Percentiles rank a stretch among this genome's conserved stretches.
phyloP scores from a whole-genome alignment of 2,329 filamentous ascomycete genomes.

The Byssothecium circinans region DNA sequence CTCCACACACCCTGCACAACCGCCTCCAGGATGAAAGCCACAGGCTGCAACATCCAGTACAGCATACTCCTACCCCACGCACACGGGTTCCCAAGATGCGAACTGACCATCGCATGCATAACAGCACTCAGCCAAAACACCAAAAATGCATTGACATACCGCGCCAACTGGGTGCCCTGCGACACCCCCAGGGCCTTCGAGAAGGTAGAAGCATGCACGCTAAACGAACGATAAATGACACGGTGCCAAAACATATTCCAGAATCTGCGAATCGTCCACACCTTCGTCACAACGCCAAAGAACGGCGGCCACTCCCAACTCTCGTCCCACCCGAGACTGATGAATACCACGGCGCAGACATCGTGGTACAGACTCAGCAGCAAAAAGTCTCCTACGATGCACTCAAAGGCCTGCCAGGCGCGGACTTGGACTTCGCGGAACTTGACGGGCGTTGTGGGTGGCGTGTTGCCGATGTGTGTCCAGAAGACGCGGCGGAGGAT shows the following conservation, averaged over 20 bases:
- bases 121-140: conserved; percentile 7
- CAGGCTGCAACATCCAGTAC: conserved; percentile 12
- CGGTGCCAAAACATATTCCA: conserved; percentile 11
- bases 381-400: conserved; percentile 6
- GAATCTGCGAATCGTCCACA: conserved; percentile 8
- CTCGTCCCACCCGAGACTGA: conserved; percentile 5
- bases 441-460: conserved; percentile 3
- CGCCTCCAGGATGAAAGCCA: conserved; percentile 10
- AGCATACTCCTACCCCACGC: conserved; percentile 9
- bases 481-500: conserved; percentile 5
- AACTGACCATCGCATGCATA: conserved; percentile 9
- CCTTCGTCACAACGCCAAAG: conserved; percentile 5
- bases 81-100: conserved; percentile 8
- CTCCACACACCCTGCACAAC: conserved; percentile 8
- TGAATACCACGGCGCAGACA: conserved; percentile 7
- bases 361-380: conserved; percentile 7
- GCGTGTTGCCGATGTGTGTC: not conserved
- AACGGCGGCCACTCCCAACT: conserved; percentile 12
- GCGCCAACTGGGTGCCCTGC: not conserved
- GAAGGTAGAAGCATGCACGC: conserved; percentile 6
- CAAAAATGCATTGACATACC: conserved; percentile 5
- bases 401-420: conserved; percentile 1
- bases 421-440: conserved; percentile 8
- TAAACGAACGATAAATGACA: conserved; percentile 10
- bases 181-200: conserved; percentile 2